Percentiles rank a stretch among this genome's conserved stretches.
Conservation (phyloP, 345 rosid genomes). For the Ricinus communis region DNA sequence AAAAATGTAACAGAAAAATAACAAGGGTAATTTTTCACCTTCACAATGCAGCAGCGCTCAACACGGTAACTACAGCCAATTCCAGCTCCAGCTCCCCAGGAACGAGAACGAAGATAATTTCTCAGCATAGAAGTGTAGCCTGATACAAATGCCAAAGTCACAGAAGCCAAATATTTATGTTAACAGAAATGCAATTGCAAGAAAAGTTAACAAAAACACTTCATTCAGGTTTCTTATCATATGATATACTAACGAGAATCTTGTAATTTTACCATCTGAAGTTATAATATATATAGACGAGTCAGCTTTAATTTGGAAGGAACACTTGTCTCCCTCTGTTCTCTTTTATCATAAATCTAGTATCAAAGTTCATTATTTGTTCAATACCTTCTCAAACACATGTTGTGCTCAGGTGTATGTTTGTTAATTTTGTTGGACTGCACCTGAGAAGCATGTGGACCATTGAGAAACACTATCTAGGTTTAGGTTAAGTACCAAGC, state of each 20-base stretch:
- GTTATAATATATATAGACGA: no score
- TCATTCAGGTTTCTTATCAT: not conserved
- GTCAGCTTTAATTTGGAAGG: no score
- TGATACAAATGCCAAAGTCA: slow-evolving; percentile 24
- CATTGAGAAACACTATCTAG: no score
- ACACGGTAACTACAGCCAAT: slow-evolving; percentile 94
- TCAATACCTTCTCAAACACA: no score
- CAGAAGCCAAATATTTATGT: not conserved
- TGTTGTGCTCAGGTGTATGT: no score
- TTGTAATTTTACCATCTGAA: not conserved
- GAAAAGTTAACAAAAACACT: not conserved
- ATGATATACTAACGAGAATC: not conserved
- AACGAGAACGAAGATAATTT: slow-evolving; percentile 98
- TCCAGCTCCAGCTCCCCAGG: slow-evolving; percentile 99
- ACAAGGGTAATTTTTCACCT: slow-evolving; percentile 51
- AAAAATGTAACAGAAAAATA: slow-evolving; percentile 3
- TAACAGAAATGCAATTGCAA: not conserved
- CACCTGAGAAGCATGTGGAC: no score
- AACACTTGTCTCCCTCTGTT: no score
- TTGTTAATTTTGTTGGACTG: no score
- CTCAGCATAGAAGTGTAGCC: slow-evolving; percentile 93
- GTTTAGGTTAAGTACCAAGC: no score
- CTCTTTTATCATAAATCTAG: no score
- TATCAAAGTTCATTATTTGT: no score
- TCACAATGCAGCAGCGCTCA: slow-evolving; percentile 94